These are phyloP conservation scores for Ophiocordyceps robertsii DNA, from an alignment of 2,329 filamentous ascomycete species.

Conservation along the genomic window DNA sequence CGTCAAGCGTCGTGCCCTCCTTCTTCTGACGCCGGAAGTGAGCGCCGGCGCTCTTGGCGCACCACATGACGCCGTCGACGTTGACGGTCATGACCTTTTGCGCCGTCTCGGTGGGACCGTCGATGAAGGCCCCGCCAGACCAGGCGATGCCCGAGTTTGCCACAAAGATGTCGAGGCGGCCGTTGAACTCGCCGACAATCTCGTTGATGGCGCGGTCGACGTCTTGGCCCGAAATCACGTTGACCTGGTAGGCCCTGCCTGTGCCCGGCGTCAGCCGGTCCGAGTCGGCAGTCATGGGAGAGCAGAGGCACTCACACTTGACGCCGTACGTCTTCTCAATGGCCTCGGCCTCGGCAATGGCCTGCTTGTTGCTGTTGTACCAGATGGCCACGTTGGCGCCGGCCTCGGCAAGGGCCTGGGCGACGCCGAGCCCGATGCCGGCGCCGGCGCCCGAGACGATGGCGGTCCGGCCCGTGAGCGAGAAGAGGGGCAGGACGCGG, in stretches of 20 bases:
- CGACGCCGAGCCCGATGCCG: slow-evolving; percentile 54
- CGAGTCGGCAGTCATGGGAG: no score
- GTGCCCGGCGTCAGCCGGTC: not conserved
- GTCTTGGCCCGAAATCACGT: slow-evolving; percentile 39
- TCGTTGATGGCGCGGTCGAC: slow-evolving; percentile 36
- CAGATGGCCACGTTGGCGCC: slow-evolving; percentile 61
- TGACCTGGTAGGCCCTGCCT: slow-evolving; percentile 37
- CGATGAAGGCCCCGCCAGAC: slow-evolving; percentile 54
- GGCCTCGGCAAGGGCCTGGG: slow-evolving; percentile 52
- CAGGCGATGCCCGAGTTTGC: slow-evolving; percentile 68
- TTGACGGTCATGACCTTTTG: slow-evolving; percentile 57
- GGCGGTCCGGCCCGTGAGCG: slow-evolving; percentile 54
- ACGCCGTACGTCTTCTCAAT: slow-evolving; percentile 55
- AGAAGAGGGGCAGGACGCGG: slow-evolving; percentile 52
- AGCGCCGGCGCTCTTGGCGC: slow-evolving; percentile 53
- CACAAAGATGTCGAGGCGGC: slow-evolving; percentile 64
- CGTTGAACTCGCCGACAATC: slow-evolving; percentile 54
- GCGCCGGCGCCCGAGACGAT: slow-evolving; percentile 55
- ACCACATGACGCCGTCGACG: slow-evolving; percentile 67
- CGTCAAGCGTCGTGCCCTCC: slow-evolving; percentile 49
- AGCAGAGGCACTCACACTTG: slow-evolving; percentile 36
- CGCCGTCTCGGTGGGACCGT: slow-evolving; percentile 51
- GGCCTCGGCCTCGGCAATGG: slow-evolving; percentile 44
- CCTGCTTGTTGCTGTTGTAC: slow-evolving; percentile 58
- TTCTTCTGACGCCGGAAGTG: slow-evolving; percentile 60